Evolutionary conservation across 441 rosid genomes (phyloP).

Genomic region (Gossypium davidsonii): DNA sequence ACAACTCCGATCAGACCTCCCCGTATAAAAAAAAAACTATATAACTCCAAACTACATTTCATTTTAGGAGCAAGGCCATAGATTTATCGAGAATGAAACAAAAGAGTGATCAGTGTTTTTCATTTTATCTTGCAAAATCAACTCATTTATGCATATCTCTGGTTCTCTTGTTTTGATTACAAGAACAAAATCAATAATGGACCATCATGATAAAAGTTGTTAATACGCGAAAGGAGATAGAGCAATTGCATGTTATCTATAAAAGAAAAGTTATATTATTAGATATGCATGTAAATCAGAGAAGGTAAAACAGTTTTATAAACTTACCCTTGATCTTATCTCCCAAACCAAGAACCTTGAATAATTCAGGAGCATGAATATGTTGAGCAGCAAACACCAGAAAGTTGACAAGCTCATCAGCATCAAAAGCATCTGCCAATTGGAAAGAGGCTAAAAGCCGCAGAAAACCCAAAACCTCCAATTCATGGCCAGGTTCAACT

Average conservation of each 20-base stretch:
- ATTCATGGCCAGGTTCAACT: not conserved
- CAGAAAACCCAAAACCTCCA: constrained; percentile 32
- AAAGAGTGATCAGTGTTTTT: not conserved
- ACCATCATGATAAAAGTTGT: not conserved
- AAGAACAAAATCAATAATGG: not conserved
- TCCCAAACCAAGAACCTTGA: constrained; percentile 16
- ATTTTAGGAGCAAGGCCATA: not conserved
- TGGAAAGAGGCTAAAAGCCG: constrained; percentile 27
- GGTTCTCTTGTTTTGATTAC: not conserved
- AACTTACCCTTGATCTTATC: constrained; percentile 13
- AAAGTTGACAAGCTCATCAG: constrained; percentile 19
- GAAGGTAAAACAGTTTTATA: not conserved
- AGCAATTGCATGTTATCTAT: not conserved
- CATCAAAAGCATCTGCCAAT: constrained; percentile 21
- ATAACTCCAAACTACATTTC: not conserved
- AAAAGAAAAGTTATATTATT: not conserved
- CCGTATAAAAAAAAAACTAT: not conserved
- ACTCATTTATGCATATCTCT: no score
- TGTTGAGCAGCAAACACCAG: constrained; percentile 18
- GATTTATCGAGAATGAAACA: not conserved
- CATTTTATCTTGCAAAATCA: not conserved
- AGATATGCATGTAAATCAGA: not conserved
- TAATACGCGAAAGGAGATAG: not conserved
- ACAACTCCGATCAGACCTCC: not conserved
- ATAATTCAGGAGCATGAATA: constrained; percentile 15